Conservation (phyloP, 495 filamentous ascomycete species). For the Daldinia childiae region DNA sequence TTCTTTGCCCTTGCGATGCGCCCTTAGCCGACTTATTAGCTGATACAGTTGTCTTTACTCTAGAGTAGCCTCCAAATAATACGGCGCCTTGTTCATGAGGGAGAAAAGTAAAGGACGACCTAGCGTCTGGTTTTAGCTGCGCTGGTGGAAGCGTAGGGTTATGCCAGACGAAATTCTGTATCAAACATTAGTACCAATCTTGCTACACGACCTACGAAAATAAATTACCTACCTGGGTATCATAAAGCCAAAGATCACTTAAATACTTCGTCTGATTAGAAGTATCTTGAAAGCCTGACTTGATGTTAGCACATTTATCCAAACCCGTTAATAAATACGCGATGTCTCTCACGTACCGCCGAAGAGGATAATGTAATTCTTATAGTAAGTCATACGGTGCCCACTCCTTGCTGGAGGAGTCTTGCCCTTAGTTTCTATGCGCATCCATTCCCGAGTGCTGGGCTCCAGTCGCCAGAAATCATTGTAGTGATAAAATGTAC, state of each 20-base stretch:
- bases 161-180: slow-evolving; percentile 76
- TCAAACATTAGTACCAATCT: slow-evolving; percentile 52
- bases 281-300: slow-evolving; percentile 94
- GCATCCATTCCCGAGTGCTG: slow-evolving; percentile 83
- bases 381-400: slow-evolving; percentile 94
- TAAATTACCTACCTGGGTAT: slow-evolving; percentile 52
- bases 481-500: slow-evolving; percentile 99
- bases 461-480: slow-evolving; percentile 96
- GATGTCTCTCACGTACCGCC: slow-evolving; percentile 39
- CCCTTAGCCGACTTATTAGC: slow-evolving; percentile 69
- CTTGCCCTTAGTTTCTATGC: slow-evolving; percentile 87
- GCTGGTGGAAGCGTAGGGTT: slow-evolving; percentile 74
- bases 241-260: slow-evolving; percentile 70
- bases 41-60: slow-evolving; percentile 74
- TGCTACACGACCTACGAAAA: slow-evolving; percentile 50
- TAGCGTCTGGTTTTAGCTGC: slow-evolving; percentile 84
- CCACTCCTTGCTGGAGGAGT: slow-evolving; percentile 89
- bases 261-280: slow-evolving; percentile 93
- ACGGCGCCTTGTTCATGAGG: slow-evolving; percentile 90
- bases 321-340: slow-evolving; percentile 1
- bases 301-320: slow-evolving; percentile 64
- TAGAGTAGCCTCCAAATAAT: slow-evolving; percentile 90
- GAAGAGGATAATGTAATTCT: slow-evolving; percentile 62
- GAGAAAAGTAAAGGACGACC: slow-evolving; percentile 88
- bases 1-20: slow-evolving; percentile 65